These are phyloP conservation scores for Podila epigama DNA, from an alignment of 192 early-diverging fungal species.

Conservation along the genomic window DNA sequence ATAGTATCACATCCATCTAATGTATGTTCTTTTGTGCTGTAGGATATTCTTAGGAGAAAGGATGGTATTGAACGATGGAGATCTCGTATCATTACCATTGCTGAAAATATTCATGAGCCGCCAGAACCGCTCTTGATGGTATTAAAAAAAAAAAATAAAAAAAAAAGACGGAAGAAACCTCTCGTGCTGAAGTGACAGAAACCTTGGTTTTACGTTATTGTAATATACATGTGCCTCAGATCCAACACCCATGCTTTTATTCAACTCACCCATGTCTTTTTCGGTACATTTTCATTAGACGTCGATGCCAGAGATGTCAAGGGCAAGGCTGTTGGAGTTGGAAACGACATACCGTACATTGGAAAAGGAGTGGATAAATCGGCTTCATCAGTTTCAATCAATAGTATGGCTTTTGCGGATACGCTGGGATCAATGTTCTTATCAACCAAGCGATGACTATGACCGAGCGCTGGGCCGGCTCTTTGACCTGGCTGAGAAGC, in stretches of 20 bases:
- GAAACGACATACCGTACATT: constrained; percentile 24
- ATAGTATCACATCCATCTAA: neutral
- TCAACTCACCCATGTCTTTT: no score
- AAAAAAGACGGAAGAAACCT: no score
- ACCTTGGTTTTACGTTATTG: neutral
- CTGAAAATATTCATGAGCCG: constrained; percentile 33
- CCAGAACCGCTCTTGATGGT: constrained; percentile 26
- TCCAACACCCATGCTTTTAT: no score
- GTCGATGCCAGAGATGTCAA: constrained; percentile 38
- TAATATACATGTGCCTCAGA: no score
- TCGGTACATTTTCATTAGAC: no score
- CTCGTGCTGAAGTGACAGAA: neutral
- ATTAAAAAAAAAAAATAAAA: no score
- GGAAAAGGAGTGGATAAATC: constrained; percentile 37
- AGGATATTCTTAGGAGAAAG: constrained; percentile 35
- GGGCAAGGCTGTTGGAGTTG: constrained; percentile 33
- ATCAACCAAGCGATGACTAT: constrained; percentile 23
- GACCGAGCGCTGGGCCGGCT: constrained; percentile 27
- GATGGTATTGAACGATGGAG: constrained; percentile 30
- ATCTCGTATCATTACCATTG: constrained; percentile 36
- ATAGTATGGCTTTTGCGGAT: constrained; percentile 31
- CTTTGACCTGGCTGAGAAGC: constrained; percentile 21
- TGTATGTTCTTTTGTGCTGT: neutral
- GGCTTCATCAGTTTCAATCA: constrained; percentile 23
- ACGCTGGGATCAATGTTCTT: constrained; percentile 39